These are phyloP conservation scores for Draba incana DNA, from an alignment of 345 rosid species.

Conservation along the genomic window DNA sequence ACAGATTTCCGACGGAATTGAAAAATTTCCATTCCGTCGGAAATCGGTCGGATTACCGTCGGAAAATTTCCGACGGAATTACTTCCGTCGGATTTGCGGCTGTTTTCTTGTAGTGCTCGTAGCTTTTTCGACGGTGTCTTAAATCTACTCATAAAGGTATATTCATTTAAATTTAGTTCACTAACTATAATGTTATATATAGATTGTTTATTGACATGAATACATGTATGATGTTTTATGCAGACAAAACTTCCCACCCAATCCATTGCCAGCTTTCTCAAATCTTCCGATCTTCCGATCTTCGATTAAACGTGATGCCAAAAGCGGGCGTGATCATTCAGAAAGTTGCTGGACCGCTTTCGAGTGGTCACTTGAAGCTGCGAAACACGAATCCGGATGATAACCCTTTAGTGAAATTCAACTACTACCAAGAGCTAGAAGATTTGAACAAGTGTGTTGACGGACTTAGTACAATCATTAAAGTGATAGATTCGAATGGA, in stretches of 20 bases:
- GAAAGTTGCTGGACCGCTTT: slow-evolving; percentile 54
- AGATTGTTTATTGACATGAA: neutral
- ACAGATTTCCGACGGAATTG: too few relatives aligned
- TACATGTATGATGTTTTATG: neutral
- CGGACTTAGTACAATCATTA: slow-evolving; percentile 53
- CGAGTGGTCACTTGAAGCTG: slow-evolving; percentile 60
- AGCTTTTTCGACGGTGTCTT: slow-evolving; percentile 37
- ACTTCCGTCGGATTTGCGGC: too few relatives aligned
- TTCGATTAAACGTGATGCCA: slow-evolving; percentile 38
- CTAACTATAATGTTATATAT: neutral
- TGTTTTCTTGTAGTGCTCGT: too few relatives aligned
- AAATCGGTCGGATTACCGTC: too few relatives aligned
- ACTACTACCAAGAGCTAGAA: slow-evolving; percentile 66
- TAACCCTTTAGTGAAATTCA: slow-evolving; percentile 64
- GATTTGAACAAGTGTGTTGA: slow-evolving; percentile 55
- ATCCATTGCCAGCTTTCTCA: slow-evolving; percentile 39
- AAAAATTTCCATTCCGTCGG: too few relatives aligned
- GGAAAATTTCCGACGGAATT: too few relatives aligned
- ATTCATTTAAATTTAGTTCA: neutral
- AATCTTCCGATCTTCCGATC: slow-evolving; percentile 40
- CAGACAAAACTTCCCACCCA: slow-evolving; percentile 9
- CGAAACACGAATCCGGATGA: slow-evolving; percentile 48
- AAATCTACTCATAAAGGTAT: slow-evolving; percentile 50
- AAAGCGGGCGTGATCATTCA: slow-evolving; percentile 56
- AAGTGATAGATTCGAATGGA: slow-evolving; percentile 50